A percentile compares a stretch with the other conserved stretches of the same genome.
phyloP scores from a whole-genome alignment of 176 grass and related monocot species.

The Oryza australiensis region DNA sequence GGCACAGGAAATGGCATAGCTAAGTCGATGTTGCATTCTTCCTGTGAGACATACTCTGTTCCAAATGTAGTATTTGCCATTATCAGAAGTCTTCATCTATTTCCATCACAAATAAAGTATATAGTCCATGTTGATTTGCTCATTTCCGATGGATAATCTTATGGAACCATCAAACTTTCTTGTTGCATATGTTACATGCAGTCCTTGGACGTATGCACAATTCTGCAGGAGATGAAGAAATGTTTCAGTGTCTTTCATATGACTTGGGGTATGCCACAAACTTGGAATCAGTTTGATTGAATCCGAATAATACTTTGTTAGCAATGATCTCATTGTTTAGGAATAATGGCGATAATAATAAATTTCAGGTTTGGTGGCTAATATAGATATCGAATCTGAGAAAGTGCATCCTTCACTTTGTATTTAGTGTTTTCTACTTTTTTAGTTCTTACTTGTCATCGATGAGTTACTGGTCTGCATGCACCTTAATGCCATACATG shows the following conservation, averaged over 20 bases:
- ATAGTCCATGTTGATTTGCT: background rate
- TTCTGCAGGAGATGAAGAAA: slow-evolving; percentile 33
- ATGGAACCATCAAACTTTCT: no score
- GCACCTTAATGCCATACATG: no score
- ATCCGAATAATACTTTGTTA: background rate
- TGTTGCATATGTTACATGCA: no score
- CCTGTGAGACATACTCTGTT: slow-evolving; percentile 48
- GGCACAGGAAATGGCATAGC: slow-evolving; percentile 93
- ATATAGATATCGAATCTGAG: slow-evolving; percentile 83
- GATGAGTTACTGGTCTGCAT: no score
- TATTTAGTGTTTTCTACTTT: no score
- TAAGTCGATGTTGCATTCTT: slow-evolving; percentile 74
- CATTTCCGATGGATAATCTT: no score
- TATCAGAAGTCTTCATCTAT: slow-evolving; percentile 53
- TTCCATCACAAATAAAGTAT: background rate
- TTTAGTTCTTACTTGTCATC: no score
- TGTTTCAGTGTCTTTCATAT: slow-evolving; percentile 57
- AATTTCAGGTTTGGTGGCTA: slow-evolving; percentile 72
- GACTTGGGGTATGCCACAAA: slow-evolving; percentile 70
- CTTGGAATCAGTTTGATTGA: background rate
- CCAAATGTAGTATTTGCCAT: slow-evolving; percentile 69
- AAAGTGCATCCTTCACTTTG: slow-evolving; percentile 63
- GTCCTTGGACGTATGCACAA: no score
- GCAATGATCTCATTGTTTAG: background rate
- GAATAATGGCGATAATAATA: background rate